Evolutionary conservation across 192 early-diverging fungal genomes (phyloP).

Genomic region (Gigaspora rosea): DNA sequence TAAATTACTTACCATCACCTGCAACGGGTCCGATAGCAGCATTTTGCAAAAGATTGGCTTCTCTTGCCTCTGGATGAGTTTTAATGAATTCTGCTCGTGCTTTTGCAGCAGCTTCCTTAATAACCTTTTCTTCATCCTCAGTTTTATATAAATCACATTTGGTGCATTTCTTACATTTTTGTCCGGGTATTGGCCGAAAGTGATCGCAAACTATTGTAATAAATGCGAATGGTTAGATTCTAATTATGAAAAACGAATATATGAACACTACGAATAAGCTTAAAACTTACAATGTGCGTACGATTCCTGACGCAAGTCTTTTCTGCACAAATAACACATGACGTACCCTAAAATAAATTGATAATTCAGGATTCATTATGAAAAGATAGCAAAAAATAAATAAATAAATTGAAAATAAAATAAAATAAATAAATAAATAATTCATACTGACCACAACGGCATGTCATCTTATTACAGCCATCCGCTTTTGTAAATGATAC

Average conservation of each 20-base stretch:
- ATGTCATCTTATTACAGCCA: conserved; percentile 70
- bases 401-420: not conserved
- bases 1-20: not conserved
- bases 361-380: not conserved
- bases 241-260: not conserved
- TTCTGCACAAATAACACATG: conserved; percentile 67
- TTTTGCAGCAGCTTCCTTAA: conserved; percentile 45
- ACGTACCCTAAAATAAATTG: conserved; percentile 39
- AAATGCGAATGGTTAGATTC: not conserved
- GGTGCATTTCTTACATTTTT: conserved; percentile 50
- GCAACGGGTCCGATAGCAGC: conserved; percentile 28
- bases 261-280: not conserved
- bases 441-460: conserved; percentile 48
- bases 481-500: conserved; percentile 57
- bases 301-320: conserved; percentile 55
- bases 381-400: not conserved
- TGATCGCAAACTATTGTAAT: conserved; percentile 54
- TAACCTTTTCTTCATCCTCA: conserved; percentile 48
- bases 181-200: conserved; percentile 54
- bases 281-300: conserved; percentile 50
- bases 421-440: not conserved
- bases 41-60: conserved; percentile 27
- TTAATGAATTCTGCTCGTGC: conserved; percentile 48
- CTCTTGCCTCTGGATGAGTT: conserved; percentile 38
- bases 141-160: conserved; percentile 62